Evolutionary conservation across 176 grass and related monocot genomes (phyloP), one percentile per base, ranked within the genome.

Genomic region (Oryza officinalis): DNA sequence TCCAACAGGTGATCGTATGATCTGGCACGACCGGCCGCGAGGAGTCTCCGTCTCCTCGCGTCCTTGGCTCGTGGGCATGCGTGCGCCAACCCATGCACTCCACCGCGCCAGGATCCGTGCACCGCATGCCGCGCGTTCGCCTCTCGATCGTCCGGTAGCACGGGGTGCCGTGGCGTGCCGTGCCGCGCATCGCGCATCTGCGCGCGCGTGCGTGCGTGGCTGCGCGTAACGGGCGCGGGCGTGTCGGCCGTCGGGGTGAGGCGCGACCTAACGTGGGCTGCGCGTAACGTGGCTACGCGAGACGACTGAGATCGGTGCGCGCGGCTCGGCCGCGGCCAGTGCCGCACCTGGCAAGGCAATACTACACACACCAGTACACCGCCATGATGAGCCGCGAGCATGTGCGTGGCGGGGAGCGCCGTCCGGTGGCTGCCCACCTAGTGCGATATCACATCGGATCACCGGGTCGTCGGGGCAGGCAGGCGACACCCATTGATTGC

Each of bases 251-350:
- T 65, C 13, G 27, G 71, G 14, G 40, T 74, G 70, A n/a, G 81
- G 81, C 71, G 71, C 71, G 3, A 66, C 81, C 71, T 83, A 65
- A 83, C 60, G 71, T 83, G 70, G 31, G 35, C 35, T 37, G 35
- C 35, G 35, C 35, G 35, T 37, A 37, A 37, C 35, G 35, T 37
- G 35, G 7, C 35, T 37, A 37, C 1, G 35, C 7, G 35, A 37
- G 35, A 37, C 5, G 20, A 46, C 68, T 82, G 52, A 60, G 67
- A 45, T 68, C 27, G 49, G 4, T 3, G 13, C 13, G 45, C 45
- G 45, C 40, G 43, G 43, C 43, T 11, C 11, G 15, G 15, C 31
- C 31, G 31, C 31, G 31, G 32, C 14, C 47, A 8, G 47, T 8
- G 4, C 47, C 14, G 47, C 47, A 50, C 47, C 47, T 50, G 47